Conservation (phyloP, 2,329 filamentous ascomycete species). For the Cladophialophora exuberans region DNA sequence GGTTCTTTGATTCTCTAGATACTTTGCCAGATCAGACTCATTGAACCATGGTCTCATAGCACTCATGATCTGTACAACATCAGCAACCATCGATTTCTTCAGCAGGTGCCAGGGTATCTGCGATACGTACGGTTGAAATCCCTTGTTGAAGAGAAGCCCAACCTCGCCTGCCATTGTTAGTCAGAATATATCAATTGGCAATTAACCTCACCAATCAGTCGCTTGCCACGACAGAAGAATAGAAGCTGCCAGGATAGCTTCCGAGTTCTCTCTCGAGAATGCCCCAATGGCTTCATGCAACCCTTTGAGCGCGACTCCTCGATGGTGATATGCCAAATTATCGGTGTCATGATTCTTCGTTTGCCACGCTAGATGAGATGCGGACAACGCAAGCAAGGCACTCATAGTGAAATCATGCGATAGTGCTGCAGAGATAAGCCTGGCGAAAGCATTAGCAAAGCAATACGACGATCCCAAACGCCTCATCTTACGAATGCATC, state of each 20-base stretch:
- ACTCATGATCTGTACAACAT: slow-evolving; percentile 69
- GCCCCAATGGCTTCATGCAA: slow-evolving; percentile 82
- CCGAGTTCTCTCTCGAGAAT: slow-evolving; percentile 84
- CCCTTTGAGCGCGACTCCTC: slow-evolving; percentile 81
- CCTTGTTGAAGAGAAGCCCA: slow-evolving; percentile 94
- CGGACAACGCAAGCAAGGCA: slow-evolving; percentile 88
- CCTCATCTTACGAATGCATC: slow-evolving; percentile 77
- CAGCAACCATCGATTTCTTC: slow-evolving; percentile 1
- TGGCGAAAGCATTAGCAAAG: slow-evolving; percentile 45
- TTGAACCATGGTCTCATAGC: slow-evolving; percentile 92
- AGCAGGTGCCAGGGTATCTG: not conserved
- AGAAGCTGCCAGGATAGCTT: slow-evolving; percentile 88
- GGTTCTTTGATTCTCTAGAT: slow-evolving; percentile 45
- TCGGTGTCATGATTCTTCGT: slow-evolving; percentile 83
- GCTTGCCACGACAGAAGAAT: slow-evolving; percentile 94
- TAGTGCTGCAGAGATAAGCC: slow-evolving; percentile 80
- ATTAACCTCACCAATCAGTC: slow-evolving; percentile 79
- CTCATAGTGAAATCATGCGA: slow-evolving; percentile 91
- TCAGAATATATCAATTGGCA: slow-evolving; percentile 27
- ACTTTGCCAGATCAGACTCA: slow-evolving; percentile 67
- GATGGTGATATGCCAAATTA: slow-evolving; percentile 87
- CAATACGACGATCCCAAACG: slow-evolving; percentile 28
- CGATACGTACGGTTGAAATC: slow-evolving; percentile 78
- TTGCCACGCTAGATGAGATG: slow-evolving; percentile 88
- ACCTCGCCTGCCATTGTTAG: slow-evolving; percentile 68